Evolutionary conservation across 371 early-diverging fungal genomes (phyloP).

Genomic region (Choanephora cucurbitarum): DNA sequence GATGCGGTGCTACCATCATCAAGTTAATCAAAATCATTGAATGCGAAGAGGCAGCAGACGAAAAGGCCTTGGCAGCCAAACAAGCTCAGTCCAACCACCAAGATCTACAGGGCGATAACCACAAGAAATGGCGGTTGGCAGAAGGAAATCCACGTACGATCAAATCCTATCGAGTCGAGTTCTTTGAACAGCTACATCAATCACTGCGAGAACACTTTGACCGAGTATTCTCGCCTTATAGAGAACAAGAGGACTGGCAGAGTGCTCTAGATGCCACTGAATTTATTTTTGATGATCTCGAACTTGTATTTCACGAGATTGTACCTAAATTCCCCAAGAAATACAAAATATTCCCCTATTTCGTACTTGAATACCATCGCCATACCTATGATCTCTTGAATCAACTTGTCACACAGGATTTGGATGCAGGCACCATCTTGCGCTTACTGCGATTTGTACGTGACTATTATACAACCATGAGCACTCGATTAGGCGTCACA

Average conservation of each 20-base stretch:
- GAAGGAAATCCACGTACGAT: slow-evolving; percentile 64
- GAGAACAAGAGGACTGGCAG: slow-evolving; percentile 51
- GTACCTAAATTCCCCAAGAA: slow-evolving; percentile 86
- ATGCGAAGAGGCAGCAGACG: slow-evolving; percentile 85
- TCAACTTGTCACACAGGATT: slow-evolving; percentile 70
- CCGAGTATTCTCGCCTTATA: slow-evolving; percentile 51
- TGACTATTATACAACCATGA: slow-evolving; percentile 90
- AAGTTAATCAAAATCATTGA: slow-evolving; percentile 91
- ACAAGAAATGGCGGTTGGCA: slow-evolving; percentile 55
- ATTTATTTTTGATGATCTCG: slow-evolving; percentile 88
- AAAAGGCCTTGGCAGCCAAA: slow-evolving; percentile 65
- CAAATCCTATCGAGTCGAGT: slow-evolving; percentile 77
- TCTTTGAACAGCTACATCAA: slow-evolving; percentile 75
- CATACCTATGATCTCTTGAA: slow-evolving; percentile 80
- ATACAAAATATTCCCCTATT: slow-evolving; percentile 91
- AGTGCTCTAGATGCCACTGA: slow-evolving; percentile 69
- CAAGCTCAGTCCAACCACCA: slow-evolving; percentile 59
- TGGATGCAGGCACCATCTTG: slow-evolving; percentile 82
- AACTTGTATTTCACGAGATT: slow-evolving; percentile 83
- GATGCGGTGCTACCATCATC: slow-evolving; percentile 73
- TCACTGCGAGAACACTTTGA: slow-evolving; percentile 65
- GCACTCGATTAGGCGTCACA: slow-evolving; percentile 80
- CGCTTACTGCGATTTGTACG: slow-evolving; percentile 84
- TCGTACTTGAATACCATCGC: slow-evolving; percentile 92
- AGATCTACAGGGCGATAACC: slow-evolving; percentile 51